These are phyloP conservation scores for Protomyces gravidus DNA, from an alignment of 1,139 yeast genomes.

Conservation along the genomic window DNA sequence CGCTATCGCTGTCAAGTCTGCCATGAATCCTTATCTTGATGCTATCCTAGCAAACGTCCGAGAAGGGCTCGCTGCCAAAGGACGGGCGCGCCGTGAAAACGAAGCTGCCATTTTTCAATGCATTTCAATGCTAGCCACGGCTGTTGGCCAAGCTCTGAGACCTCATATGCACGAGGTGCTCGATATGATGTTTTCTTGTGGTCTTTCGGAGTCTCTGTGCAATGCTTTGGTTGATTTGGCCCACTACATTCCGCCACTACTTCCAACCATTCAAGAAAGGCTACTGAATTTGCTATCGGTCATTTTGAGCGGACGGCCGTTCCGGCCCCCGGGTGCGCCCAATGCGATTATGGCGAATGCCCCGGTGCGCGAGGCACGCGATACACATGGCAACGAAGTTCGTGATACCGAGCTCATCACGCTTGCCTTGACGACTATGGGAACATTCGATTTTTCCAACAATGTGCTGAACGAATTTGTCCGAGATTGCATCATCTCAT, in stretches of 20 bases:
- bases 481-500: conserved; percentile 71
- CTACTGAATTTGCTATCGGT: conserved; percentile 67
- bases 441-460: conserved; percentile 62
- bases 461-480: conserved; percentile 82
- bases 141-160: conserved; percentile 93
- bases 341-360: conserved; percentile 56
- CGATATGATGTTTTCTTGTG: conserved; percentile 75
- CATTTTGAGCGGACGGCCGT: conserved; percentile 76
- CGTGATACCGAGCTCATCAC: conserved; percentile 55
- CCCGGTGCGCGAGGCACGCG: conserved; percentile 72
- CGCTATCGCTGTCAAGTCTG: conserved; percentile 76
- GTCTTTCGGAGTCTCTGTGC: conserved; percentile 74
- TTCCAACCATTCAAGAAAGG: conserved; percentile 65
- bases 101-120: conserved; percentile 89
- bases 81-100: conserved; percentile 62
- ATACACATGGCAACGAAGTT: conserved; percentile 51
- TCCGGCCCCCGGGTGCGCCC: conserved; percentile 86
- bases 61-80: conserved; percentile 73
- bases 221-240: conserved; percentile 66
- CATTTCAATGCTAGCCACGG: conserved; percentile 75
- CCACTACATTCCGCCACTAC: conserved; percentile 73
- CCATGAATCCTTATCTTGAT: conserved; percentile 82
- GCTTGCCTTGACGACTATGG: conserved; percentile 68
- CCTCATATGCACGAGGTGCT: conserved; percentile 81
- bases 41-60: conserved; percentile 77